These are phyloP conservation scores for Flaveria brownii DNA, from an alignment of 129 eudicot species.

Conservation along the genomic window DNA sequence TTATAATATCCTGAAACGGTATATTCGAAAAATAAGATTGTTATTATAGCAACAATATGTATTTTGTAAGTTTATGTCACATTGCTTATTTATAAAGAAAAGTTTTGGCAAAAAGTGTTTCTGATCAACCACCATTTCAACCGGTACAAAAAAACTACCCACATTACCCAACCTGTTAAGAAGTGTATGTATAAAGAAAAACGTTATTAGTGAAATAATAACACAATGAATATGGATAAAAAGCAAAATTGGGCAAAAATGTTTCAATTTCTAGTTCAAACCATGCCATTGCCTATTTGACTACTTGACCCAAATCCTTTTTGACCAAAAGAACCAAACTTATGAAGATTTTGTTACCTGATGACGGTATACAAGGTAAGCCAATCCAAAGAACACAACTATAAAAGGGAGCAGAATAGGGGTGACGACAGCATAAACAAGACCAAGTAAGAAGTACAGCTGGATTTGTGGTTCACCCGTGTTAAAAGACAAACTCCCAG, in stretches of 20 bases:
- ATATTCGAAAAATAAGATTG: not conserved
- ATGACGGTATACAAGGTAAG: constrained; percentile 78
- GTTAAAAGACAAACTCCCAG: constrained; percentile 75
- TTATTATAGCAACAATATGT: not conserved
- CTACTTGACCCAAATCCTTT: not conserved
- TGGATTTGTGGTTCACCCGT: constrained; percentile 91
- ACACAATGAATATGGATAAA: not conserved
- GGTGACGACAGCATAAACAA: constrained; percentile 75
- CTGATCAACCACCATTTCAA: not conserved
- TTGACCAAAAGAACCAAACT: not conserved
- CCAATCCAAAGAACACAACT: constrained; percentile 71
- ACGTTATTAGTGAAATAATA: not conserved
- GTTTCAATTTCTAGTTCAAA: not conserved
- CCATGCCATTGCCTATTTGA: not conserved
- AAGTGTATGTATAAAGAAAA: not conserved
- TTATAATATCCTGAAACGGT: not conserved
- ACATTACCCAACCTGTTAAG: not conserved
- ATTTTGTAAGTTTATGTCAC: not conserved
- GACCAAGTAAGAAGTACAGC: constrained; percentile 80
- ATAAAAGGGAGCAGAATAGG: constrained; percentile 87
- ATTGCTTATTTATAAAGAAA: not conserved
- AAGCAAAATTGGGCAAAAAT: not conserved
- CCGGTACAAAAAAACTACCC: not conserved
- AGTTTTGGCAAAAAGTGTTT: not conserved
- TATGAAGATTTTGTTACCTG: constrained; percentile 52